Evolutionary conservation across 2,329 filamentous ascomycete species (phyloP).

Genomic region (Neofusicoccum sp.): DNA sequence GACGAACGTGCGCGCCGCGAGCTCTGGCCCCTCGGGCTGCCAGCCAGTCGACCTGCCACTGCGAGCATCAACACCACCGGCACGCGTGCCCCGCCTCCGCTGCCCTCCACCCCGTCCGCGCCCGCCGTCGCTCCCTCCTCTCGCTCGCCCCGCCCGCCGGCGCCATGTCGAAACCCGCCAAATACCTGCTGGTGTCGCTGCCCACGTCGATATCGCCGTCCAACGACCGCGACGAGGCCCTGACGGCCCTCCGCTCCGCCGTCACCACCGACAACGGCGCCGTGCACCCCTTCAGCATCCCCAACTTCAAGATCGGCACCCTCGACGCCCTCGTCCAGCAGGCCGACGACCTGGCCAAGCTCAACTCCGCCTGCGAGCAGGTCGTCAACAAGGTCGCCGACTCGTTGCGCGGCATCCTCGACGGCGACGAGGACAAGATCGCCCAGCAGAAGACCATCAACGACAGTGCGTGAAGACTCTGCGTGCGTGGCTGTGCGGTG

Average conservation of each 20-base stretch:
- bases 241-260: conserved; percentile 73
- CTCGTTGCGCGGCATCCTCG: conserved; percentile 78
- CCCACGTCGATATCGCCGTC: conserved; percentile 85
- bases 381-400: conserved; percentile 89
- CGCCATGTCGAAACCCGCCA: conserved; percentile 52
- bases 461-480: conserved; percentile 68
- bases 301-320: conserved; percentile 97
- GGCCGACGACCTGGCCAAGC: conserved; percentile 90
- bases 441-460: conserved; percentile 90
- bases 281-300: conserved; percentile 77
- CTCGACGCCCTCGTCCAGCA: conserved; percentile 94
- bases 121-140: background rate
- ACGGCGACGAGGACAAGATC: conserved; percentile 81
- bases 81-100: background rate
- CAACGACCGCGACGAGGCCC: conserved; percentile 76
- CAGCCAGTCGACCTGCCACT: conserved; percentile 5
- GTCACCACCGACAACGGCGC: conserved; percentile 75
- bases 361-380: conserved; percentile 75
- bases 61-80: conserved; percentile 5
- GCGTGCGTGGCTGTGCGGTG: background rate
- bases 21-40: conserved; percentile 15
- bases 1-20: conserved; percentile 14
- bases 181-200: conserved; percentile 87
- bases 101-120: background rate
- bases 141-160: background rate